Percentiles rank a stretch among this genome's conserved stretches.
Conservation (phyloP, 208 protist species). For the Leishmania turanica region DNA sequence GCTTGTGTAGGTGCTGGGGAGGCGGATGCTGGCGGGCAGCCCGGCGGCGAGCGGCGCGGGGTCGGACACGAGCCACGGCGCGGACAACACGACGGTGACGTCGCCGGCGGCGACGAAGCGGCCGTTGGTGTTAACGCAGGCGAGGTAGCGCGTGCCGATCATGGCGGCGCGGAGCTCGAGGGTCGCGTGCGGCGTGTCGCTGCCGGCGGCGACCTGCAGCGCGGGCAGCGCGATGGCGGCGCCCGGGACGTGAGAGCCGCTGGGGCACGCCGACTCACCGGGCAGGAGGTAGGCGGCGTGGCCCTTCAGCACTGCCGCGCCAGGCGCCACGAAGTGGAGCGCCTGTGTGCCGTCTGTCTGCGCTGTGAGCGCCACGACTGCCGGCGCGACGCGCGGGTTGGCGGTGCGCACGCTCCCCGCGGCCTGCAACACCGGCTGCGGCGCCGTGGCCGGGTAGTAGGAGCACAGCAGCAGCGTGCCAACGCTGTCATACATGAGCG, state of each 20-base stretch:
- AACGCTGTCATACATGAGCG: background rate
- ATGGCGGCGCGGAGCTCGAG: background rate
- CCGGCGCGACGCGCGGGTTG: slow-evolving; percentile 20
- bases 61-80: background rate
- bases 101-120: background rate
- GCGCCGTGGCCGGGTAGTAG: background rate
- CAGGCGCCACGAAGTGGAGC: slow-evolving; percentile 3
- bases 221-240: slow-evolving; percentile 3
- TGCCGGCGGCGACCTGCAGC: background rate
- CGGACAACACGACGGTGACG: background rate
- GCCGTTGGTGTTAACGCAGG: slow-evolving; percentile 1
- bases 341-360: slow-evolving; percentile 4
- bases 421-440: slow-evolving; percentile 15
- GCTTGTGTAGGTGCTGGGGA: background rate
- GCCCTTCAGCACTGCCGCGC: background rate
- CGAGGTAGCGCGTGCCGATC: slow-evolving; percentile 2
- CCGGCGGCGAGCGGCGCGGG: slow-evolving; percentile 2
- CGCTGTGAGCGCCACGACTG: slow-evolving; percentile 6
- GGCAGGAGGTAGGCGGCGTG: background rate
- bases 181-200: background rate
- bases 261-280: background rate
- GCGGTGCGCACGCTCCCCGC: slow-evolving; percentile 35
- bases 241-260: background rate
- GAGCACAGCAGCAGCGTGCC: slow-evolving; percentile 16
- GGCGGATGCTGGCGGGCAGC: background rate